A percentile compares a stretch with the other conserved stretches of the same genome.
These are phyloP conservation scores for Mucor irregularis DNA, from an alignment of 371 early-diverging fungal genomes.

Conservation along the genomic window DNA sequence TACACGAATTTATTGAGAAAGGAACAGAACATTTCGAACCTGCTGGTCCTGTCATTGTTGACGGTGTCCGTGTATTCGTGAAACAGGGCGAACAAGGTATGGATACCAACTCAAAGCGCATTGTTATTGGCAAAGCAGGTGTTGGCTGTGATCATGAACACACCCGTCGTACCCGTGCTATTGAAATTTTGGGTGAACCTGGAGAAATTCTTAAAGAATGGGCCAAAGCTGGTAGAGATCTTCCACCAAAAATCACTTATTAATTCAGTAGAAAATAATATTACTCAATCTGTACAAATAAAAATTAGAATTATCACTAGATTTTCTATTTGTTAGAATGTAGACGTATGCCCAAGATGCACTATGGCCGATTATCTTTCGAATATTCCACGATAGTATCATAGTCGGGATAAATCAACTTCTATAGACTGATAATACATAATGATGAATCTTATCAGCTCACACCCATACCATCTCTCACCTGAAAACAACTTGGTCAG, in stretches of 20 bases:
- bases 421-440: no score
- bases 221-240: constrained; percentile 39
- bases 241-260: constrained; percentile 28
- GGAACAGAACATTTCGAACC: constrained; percentile 26
- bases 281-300: not conserved
- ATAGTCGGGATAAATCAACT: no score
- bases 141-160: constrained; percentile 44
- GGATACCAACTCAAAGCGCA: constrained; percentile 19
- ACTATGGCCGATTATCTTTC: no score
- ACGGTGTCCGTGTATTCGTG: constrained; percentile 43
- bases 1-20: constrained; percentile 30
- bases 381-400: no score
- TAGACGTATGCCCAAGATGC: no score
- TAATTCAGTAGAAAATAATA: no score
- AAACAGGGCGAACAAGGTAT: constrained; percentile 37
- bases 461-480: no score
- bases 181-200: constrained; percentile 49
- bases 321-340: no score
- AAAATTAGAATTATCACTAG: not conserved
- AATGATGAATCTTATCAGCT: no score
- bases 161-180: constrained; percentile 35
- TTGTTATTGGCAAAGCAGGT: constrained; percentile 44
- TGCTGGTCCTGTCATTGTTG: constrained; percentile 35
- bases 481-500: no score
- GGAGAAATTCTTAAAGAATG: constrained; percentile 47